Conservation (phyloP, 768 basidiomycete species). For the Podaxis mareebaensis region DNA sequence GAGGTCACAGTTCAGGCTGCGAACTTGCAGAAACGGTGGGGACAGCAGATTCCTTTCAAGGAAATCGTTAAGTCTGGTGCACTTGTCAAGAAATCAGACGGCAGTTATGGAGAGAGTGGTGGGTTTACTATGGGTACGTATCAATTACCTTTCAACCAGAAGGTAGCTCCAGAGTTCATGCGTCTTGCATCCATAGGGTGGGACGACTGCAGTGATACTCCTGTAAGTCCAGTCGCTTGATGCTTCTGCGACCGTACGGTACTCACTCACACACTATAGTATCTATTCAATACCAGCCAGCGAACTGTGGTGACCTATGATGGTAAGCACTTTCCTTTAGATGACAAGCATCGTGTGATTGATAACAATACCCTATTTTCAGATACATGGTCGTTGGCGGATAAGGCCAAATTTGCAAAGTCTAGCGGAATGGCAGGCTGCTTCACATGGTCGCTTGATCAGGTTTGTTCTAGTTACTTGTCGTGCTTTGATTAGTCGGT, state of each 20-base stretch:
- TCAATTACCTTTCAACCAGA: not conserved
- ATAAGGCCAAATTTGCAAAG: slow-evolving; percentile 61
- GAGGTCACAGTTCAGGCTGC: slow-evolving; percentile 29
- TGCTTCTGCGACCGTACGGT: not conserved
- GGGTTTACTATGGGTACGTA: slow-evolving; percentile 51
- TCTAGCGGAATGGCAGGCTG: slow-evolving; percentile 52
- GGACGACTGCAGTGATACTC: slow-evolving; percentile 73
- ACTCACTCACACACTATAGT: slow-evolving; percentile 28
- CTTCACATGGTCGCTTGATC: slow-evolving; percentile 59
- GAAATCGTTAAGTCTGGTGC: slow-evolving; percentile 49
- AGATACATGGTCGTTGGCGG: slow-evolving; percentile 41
- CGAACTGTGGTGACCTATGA: slow-evolving; percentile 72
- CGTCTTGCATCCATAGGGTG: slow-evolving; percentile 42
- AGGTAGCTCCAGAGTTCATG: not conserved
- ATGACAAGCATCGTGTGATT: not conserved
- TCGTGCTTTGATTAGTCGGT: not conserved
- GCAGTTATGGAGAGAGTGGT: slow-evolving; percentile 45
- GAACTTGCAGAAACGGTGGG: slow-evolving; percentile 44
- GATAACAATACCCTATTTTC: not conserved
- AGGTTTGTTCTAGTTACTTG: slow-evolving; percentile 33
- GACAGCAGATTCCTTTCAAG: slow-evolving; percentile 56
- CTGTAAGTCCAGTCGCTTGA: slow-evolving; percentile 32
- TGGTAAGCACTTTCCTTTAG: slow-evolving; percentile 45
- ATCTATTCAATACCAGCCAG: slow-evolving; percentile 45
- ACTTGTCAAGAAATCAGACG: slow-evolving; percentile 44